These are phyloP conservation scores for Penicillium paneum DNA, from an alignment of 2,329 filamentous ascomycete genomes.

Conservation along the genomic window DNA sequence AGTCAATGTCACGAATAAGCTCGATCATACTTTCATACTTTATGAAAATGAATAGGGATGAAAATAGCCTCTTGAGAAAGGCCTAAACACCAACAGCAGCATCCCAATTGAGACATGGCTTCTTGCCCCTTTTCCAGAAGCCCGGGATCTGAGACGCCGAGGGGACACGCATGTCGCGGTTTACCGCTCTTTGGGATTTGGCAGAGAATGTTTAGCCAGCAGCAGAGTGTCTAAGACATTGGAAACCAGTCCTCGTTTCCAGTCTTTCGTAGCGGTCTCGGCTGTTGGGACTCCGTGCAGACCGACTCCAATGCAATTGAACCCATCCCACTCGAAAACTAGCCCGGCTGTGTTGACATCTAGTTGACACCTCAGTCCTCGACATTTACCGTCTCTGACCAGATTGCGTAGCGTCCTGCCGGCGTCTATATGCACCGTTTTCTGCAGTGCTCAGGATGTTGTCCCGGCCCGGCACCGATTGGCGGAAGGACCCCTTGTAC, in stretches of 20 bases:
- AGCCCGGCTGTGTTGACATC: constrained; percentile 1
- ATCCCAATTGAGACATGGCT: constrained; percentile 16
- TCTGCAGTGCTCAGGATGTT: constrained; percentile 10
- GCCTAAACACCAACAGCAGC: constrained; percentile 15
- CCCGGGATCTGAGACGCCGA: constrained; percentile 1
- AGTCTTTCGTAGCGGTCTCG: constrained; percentile 6
- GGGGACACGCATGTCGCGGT: constrained; percentile 9
- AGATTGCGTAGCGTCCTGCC: constrained; percentile 8
- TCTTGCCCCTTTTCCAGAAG: constrained; percentile 18
- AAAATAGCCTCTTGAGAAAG: neutral
- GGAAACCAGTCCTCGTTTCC: constrained; percentile 11
- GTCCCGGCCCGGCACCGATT: constrained; percentile 3
- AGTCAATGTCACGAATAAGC: neutral
- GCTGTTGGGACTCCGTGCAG: constrained; percentile 1
- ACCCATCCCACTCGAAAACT: constrained; percentile 1
- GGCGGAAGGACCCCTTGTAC: constrained; percentile 1
- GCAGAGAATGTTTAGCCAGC: neutral
- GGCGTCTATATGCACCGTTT: constrained; percentile 7
- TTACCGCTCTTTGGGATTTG: constrained; percentile 22
- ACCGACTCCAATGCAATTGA: constrained; percentile 4
- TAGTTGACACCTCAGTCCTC: neutral
- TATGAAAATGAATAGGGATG: neutral
- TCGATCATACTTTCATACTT: neutral
- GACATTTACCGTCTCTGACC: neutral
- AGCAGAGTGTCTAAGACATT: constrained; percentile 24